Conservation (phyloP, 371 early-diverging fungal species). For the Zychaea mexicana region DNA sequence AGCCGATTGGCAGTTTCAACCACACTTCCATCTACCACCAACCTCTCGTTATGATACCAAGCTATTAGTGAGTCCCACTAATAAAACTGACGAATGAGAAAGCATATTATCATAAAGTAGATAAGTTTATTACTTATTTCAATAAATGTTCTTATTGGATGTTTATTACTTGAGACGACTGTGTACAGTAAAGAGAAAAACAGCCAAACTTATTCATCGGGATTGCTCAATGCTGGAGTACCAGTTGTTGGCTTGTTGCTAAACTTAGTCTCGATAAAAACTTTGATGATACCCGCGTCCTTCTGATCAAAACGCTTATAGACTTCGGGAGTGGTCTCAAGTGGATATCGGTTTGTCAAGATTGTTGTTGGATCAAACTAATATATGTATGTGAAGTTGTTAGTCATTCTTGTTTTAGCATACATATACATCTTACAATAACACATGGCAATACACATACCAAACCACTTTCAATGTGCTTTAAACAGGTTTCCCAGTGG, state of each 20-base stretch:
- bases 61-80: too few species aligned
- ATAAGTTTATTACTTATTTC: too few species aligned
- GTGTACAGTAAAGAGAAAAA: not conserved
- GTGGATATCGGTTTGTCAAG: slow-evolving; percentile 54
- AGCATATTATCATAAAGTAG: too few species aligned
- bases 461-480: slow-evolving; percentile 31
- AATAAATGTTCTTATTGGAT: too few species aligned
- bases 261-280: slow-evolving; percentile 43
- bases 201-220: not conserved
- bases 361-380: slow-evolving; percentile 58
- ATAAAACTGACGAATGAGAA: too few species aligned
- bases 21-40: too few species aligned
- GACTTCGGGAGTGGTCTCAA: slow-evolving; percentile 49
- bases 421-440: too few species aligned
- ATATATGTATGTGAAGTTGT: not conserved
- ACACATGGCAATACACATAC: slow-evolving; percentile 7
- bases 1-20: too few species aligned
- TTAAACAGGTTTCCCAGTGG: slow-evolving; percentile 51
- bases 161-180: too few species aligned
- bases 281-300: slow-evolving; percentile 55
- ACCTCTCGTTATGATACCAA: too few species aligned
- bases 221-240: slow-evolving; percentile 11
- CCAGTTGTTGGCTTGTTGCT: slow-evolving; percentile 23
- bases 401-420: too few species aligned
- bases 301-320: slow-evolving; percentile 59